phyloP scores from a whole-genome alignment of 1,139 yeast species.

The Scheffersomyces segobiensis region DNA sequence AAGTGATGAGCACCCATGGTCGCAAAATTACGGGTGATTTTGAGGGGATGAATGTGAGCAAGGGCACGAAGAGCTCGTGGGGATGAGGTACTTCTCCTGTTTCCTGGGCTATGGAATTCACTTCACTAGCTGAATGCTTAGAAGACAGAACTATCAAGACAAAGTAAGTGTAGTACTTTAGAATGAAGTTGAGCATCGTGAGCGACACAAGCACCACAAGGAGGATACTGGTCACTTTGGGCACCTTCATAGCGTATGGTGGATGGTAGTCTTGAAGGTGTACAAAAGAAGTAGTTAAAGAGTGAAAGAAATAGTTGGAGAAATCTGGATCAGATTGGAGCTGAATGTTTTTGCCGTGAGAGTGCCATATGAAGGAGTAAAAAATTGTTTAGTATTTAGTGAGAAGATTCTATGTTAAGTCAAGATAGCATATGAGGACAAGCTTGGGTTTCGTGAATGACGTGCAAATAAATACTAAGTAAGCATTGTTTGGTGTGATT shows the following conservation, averaged over 20 bases:
- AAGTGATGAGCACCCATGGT: slow-evolving; percentile 42
- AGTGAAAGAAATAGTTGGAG: neutral
- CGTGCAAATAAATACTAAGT: no score
- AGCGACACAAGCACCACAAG: slow-evolving; percentile 32
- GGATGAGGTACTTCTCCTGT: slow-evolving; percentile 43
- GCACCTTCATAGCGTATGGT: slow-evolving; percentile 30
- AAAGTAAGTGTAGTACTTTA: slow-evolving; percentile 21
- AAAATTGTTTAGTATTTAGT: neutral
- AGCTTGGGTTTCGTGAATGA: no score
- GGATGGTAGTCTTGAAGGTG: neutral
- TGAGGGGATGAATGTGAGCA: slow-evolving; percentile 41
- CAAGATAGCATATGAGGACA: no score
- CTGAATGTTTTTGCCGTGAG: neutral
- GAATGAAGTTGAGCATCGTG: slow-evolving; percentile 18
- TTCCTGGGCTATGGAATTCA: slow-evolving; percentile 30
- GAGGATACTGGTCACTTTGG: slow-evolving; percentile 36
- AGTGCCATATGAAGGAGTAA: neutral
- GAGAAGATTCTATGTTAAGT: no score
- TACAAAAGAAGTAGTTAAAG: neutral
- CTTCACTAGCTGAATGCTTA: slow-evolving; percentile 23
- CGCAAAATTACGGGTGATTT: slow-evolving; percentile 35
- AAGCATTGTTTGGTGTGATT: no score
- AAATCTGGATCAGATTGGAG: neutral
- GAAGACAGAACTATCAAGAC: slow-evolving; percentile 31
- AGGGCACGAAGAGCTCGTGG: slow-evolving; percentile 42